A percentile compares a stretch with the other conserved stretches of the same genome.
Evolutionary conservation across 1,284 basidiomycete species (phyloP).

Genomic region (Phaffia rhodozyma): DNA sequence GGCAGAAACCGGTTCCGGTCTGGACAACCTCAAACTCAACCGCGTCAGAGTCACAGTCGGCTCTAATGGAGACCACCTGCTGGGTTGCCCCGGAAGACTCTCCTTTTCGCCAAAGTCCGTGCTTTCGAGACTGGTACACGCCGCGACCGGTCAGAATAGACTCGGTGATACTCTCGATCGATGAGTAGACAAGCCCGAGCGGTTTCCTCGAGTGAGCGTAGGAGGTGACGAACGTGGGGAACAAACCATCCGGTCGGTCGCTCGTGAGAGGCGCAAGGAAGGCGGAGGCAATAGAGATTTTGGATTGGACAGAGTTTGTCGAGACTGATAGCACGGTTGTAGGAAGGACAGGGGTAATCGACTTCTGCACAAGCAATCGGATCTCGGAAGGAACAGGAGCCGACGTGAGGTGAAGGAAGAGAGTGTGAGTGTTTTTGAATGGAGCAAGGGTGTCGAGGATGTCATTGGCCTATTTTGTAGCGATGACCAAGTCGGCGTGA

Average conservation of each 20-base stretch:
- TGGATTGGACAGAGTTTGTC: conserved; percentile 39
- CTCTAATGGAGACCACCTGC: conserved; percentile 64
- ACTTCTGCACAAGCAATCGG: conserved; percentile 55
- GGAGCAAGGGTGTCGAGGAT: conserved; percentile 49
- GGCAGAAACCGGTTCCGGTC: conserved; percentile 86
- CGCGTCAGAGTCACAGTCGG: conserved; percentile 89
- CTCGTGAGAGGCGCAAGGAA: conserved; percentile 72
- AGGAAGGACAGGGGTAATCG: conserved; percentile 57
- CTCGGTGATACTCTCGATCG: conserved; percentile 69
- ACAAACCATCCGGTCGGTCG: conserved; percentile 84
- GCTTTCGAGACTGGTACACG: conserved; percentile 91
- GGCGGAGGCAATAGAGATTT: conserved; percentile 67
- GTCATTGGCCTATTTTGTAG: conserved; percentile 45
- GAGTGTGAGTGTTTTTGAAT: conserved; percentile 39
- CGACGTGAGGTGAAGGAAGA: conserved; percentile 41
- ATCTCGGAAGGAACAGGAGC: conserved; percentile 34
- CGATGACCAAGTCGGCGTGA: conserved; percentile 59
- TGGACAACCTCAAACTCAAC: conserved; percentile 88
- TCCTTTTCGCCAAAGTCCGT: conserved; percentile 94
- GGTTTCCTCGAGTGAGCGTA: conserved; percentile 58
- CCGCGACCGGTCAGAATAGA: conserved; percentile 81
- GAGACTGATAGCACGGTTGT: conserved; percentile 56
- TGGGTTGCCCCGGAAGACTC: conserved; percentile 92
- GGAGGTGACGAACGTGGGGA: conserved; percentile 79
- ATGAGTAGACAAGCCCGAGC: conserved; percentile 96